Conservation (phyloP, 306 rosid genomes). For the Aeschynomene evenia region DNA sequence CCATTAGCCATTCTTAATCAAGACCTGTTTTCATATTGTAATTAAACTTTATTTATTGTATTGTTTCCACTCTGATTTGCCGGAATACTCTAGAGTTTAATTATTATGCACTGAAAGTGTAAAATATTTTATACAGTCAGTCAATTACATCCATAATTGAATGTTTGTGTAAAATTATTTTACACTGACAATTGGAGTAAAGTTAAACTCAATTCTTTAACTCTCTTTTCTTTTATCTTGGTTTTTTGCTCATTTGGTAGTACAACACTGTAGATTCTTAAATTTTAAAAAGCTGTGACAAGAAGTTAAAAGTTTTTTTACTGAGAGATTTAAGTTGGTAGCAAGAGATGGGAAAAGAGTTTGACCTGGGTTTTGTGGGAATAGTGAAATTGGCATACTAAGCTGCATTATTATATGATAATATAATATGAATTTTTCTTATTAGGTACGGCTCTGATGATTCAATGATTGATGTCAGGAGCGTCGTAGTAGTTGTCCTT, state of each 20-base stretch:
- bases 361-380: background rate
- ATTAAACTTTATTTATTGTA: too few relatives aligned
- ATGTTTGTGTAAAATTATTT: too few relatives aligned
- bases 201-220: too few relatives aligned
- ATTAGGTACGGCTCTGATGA: constrained; percentile 30
- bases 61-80: background rate
- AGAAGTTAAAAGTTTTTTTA: background rate
- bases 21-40: too few relatives aligned
- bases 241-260: background rate
- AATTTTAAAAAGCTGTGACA: background rate
- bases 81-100: background rate
- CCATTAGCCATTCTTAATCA: background rate
- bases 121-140: too few relatives aligned
- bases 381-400: constrained; percentile 1
- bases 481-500: constrained; percentile 17
- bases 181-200: too few relatives aligned
- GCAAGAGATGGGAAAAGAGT: background rate
- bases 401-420: background rate
- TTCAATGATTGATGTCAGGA: constrained; percentile 44
- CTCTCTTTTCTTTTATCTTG: background rate
- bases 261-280: background rate
- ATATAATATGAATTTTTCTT: background rate
- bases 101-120: too few relatives aligned
- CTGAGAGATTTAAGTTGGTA: background rate
- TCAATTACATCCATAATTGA: too few relatives aligned